Evolutionary conservation across 2,329 filamentous ascomycete species (phyloP).

Genomic region (Talaromyces sp.): DNA sequence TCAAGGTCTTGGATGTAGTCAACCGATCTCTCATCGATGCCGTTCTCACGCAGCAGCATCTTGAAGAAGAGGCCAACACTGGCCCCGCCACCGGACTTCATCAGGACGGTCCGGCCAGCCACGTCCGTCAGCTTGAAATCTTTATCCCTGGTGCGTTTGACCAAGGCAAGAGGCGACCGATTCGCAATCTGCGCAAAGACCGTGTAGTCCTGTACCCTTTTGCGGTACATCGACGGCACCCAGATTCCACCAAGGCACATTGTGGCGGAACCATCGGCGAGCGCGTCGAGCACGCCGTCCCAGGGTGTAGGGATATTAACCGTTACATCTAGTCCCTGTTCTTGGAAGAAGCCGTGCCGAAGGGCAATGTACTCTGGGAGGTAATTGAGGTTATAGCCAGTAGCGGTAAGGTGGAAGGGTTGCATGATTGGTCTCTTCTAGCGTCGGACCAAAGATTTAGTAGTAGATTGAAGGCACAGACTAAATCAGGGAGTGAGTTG

Average conservation of each 20-base stretch:
- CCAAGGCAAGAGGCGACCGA: slow-evolving; percentile 1
- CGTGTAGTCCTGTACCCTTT: background rate
- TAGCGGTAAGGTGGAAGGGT: slow-evolving; percentile 2
- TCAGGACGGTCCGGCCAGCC: background rate
- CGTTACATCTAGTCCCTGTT: background rate
- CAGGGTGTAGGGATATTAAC: background rate
- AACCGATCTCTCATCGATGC: background rate
- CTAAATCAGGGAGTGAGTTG: no score
- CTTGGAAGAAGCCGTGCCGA: slow-evolving; percentile 1
- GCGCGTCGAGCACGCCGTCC: slow-evolving; percentile 4
- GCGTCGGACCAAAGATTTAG: no score
- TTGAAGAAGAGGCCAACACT: slow-evolving; percentile 10
- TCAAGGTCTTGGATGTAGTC: slow-evolving; percentile 8
- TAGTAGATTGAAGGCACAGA: no score
- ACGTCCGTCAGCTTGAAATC: background rate
- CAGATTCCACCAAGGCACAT: slow-evolving; percentile 4
- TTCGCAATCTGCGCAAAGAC: slow-evolving; percentile 5
- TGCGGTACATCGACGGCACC: slow-evolving; percentile 6
- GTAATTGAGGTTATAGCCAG: slow-evolving; percentile 3
- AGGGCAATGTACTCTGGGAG: slow-evolving; percentile 2
- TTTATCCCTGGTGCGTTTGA: background rate
- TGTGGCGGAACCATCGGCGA: background rate
- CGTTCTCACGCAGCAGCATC: slow-evolving; percentile 7
- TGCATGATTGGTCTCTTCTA: background rate
- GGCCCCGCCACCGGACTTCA: slow-evolving; percentile 6